phyloP scores from a whole-genome alignment of 2,329 filamentous ascomycete species.

The Sporothrix schenckii region DNA sequence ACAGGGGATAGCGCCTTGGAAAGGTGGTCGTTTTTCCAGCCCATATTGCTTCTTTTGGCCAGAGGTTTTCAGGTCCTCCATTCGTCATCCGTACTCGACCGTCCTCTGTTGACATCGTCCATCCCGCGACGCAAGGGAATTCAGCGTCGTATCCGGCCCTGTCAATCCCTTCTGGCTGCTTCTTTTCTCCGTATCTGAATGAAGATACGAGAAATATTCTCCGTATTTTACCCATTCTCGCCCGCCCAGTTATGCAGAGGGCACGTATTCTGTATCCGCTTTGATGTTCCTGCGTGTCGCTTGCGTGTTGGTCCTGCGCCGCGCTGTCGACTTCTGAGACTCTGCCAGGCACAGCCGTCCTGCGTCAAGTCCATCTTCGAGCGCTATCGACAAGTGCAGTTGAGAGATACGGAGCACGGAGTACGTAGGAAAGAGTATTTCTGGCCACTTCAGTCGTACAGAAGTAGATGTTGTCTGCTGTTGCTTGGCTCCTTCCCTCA shows the following conservation, averaged over 20 bases:
- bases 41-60: conserved; percentile 27
- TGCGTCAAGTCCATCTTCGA: conserved; percentile 14
- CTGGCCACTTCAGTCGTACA: neutral
- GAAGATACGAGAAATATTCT: conserved; percentile 3
- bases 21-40: conserved; percentile 11
- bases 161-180: conserved; percentile 9
- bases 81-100: neutral
- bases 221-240: neutral
- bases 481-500: conserved; percentile 1
- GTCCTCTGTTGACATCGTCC: neutral
- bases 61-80: neutral
- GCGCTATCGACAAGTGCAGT: neutral
- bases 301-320: conserved; percentile 17
- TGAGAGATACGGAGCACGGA: neutral
- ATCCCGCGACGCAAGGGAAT: conserved; percentile 17
- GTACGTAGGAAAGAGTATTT: neutral
- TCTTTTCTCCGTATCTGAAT: neutral
- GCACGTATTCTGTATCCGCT: neutral
- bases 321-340: conserved; percentile 23
- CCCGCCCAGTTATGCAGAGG: conserved; percentile 3
- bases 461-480: neutral
- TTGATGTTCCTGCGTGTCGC: conserved; percentile 21
- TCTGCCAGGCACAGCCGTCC: conserved; percentile 24
- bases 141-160: conserved; percentile 22
- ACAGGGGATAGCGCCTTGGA: conserved; percentile 3